Base-by-base conservation (phyloP, 2,329 filamentous ascomycete genomes). In the Huntiella savannae region DNA sequence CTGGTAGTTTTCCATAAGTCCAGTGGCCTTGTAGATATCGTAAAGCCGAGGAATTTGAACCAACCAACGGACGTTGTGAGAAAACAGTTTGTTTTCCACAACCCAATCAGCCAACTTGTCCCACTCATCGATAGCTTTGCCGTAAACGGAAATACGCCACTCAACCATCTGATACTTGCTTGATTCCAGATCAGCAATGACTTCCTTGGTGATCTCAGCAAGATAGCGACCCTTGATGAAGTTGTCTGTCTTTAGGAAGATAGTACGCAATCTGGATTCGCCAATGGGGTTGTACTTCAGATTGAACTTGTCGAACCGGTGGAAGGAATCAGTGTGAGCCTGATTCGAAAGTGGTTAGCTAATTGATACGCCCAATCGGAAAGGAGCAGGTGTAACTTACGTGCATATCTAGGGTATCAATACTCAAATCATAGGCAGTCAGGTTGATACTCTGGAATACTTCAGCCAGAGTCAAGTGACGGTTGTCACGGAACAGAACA, bases 121-220 rank as follows among this genome's bases (percentile, higher is more conserved):
- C 91, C 91, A 98, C 61, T 98, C 91, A 52, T 93, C 79, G 36
- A 93, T 71, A 2, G 81, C 82, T 58, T 85, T 82, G 52, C 91
- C 91, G 56, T 98, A 98, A 52, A 98, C 85, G 17, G 87, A 95
- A 54, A 98, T 94, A 38, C 91, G 85, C 87, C 92, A 98, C 64
- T 98, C 91, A 1, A 91, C 91, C 82, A 98, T 95, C 60, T 98
- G 91, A 58, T 98, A 98, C 61, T 98, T 98, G 73, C 87, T 95
- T 42, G 88, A 93, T 61, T 98, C 91, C 32, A 98, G 67, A 69
- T 98, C 91, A 3, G 86, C 78, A 46, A 98, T 95, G 52, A 98
- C 91, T 62, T 98, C 91, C 57, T 94, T 93, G 2, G 88, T 96
- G 52, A 98, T 95, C 60, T 98, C 91, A 1, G 91, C 91, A 38